phyloP scores from a whole-genome alignment of 2,329 filamentous ascomycete genomes.

The Xylariales sp. region DNA sequence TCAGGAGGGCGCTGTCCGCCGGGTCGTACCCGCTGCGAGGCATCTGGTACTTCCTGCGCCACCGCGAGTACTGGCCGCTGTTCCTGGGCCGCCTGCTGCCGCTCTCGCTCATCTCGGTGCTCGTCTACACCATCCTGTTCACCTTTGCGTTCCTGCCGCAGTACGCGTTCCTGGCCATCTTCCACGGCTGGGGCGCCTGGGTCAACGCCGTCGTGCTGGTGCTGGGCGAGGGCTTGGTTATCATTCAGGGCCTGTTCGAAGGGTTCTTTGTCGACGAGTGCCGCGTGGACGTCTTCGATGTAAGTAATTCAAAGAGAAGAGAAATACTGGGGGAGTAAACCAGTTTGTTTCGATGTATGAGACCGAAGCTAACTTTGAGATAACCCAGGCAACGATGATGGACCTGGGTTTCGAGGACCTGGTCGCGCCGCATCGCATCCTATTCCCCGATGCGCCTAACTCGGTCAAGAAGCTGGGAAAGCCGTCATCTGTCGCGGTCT shows the following conservation, averaged over 20 bases:
- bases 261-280: slow-evolving; percentile 79
- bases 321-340: too few relatives aligned
- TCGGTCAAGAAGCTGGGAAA: slow-evolving; percentile 79
- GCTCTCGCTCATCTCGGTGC: slow-evolving; percentile 72
- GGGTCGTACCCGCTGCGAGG: slow-evolving; percentile 62
- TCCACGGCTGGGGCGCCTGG: slow-evolving; percentile 86
- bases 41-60: slow-evolving; percentile 74
- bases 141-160: slow-evolving; percentile 85
- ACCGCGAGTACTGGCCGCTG: slow-evolving; percentile 78
- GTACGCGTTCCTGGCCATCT: slow-evolving; percentile 82
- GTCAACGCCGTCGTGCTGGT: slow-evolving; percentile 83
- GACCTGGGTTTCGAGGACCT: slow-evolving; percentile 68
- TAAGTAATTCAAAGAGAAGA: slow-evolving; percentile 34
- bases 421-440: slow-evolving; percentile 60
- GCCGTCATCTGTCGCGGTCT: slow-evolving; percentile 70
- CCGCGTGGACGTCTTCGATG: slow-evolving; percentile 79
- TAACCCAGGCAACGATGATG: slow-evolving; percentile 69
- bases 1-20: slow-evolving; percentile 38
- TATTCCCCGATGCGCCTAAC: slow-evolving; percentile 63
- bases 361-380: too few relatives aligned
- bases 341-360: too few relatives aligned
- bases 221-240: slow-evolving; percentile 74
- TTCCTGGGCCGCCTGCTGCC: slow-evolving; percentile 75
- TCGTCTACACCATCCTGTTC: slow-evolving; percentile 84
- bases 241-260: slow-evolving; percentile 67